Percentiles rank a stretch among this genome's conserved stretches.
phyloP scores from a whole-genome alignment of 139 green algal species.

The Tetradesmus obliquus region DNA sequence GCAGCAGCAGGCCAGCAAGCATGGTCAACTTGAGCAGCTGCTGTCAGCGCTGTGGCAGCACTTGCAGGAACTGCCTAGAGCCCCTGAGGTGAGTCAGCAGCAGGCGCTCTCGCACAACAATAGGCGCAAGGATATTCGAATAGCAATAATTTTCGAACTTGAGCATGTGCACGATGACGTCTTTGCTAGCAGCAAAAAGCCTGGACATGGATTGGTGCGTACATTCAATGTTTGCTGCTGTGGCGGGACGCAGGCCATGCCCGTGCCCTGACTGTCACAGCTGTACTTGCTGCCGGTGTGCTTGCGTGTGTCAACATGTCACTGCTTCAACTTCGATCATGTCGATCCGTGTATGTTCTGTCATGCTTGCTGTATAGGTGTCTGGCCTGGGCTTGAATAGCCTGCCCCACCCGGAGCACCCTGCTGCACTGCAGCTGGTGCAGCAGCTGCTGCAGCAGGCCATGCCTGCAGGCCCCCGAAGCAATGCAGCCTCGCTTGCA shows the following conservation, averaged over 20 bases:
- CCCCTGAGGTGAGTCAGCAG: neutral
- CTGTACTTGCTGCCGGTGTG: too few relatives aligned
- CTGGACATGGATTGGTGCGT: neutral
- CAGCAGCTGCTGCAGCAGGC: conserved; percentile 27
- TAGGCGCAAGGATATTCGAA: neutral
- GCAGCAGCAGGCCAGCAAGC: conserved; percentile 17
- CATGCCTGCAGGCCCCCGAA: neutral
- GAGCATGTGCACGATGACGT: neutral
- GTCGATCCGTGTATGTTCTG: too few relatives aligned
- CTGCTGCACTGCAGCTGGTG: conserved; percentile 11
- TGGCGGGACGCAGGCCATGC: too few relatives aligned
- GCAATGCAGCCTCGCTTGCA: neutral
- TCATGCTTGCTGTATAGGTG: too few relatives aligned
- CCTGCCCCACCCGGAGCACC: neutral
- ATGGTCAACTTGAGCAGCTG: conserved; percentile 11
- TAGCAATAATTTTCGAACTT: neutral
- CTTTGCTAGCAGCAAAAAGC: neutral
- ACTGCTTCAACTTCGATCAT: neutral
- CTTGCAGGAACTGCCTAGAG: neutral
- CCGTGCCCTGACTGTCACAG: too few relatives aligned
- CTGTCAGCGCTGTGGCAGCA: neutral
- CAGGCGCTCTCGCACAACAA: neutral
- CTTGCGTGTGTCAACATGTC: neutral
- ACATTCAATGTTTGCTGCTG: neutral
- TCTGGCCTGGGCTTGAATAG: neutral